Percentiles rank a stretch among this genome's conserved stretches.
phyloP scores from a whole-genome alignment of 2,329 filamentous ascomycete genomes.

The Monosporascus sp. region DNA sequence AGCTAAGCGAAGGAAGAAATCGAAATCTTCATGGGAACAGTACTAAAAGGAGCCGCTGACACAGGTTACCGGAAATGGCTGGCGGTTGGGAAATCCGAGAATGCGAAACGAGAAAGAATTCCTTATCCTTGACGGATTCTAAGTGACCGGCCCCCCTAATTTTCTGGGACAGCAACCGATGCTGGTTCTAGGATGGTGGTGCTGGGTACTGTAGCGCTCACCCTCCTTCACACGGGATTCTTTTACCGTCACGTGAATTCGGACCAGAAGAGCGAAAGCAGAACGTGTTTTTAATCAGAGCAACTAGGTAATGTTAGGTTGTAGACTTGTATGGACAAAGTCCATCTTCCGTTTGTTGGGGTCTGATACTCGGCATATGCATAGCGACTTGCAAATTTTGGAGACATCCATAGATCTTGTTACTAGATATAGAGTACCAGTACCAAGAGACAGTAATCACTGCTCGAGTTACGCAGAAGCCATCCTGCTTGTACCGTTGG shows the following conservation, averaged over 20 bases:
- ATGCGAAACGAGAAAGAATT: slow-evolving; percentile 1
- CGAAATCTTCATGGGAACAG: too few species aligned
- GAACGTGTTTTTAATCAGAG: neutral
- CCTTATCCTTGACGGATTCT: neutral
- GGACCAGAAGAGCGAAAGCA: neutral
- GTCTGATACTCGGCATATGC: too few species aligned
- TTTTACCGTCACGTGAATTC: neutral
- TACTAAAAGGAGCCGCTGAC: neutral
- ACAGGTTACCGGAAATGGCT: slow-evolving; percentile 1
- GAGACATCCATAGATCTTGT: too few species aligned
- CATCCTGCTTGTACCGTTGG: too few species aligned
- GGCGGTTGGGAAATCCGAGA: neutral
- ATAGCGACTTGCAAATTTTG: too few species aligned
- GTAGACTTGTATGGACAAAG: too few species aligned
- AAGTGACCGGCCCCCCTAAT: neutral
- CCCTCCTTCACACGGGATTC: neutral
- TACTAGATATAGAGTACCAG: too few species aligned
- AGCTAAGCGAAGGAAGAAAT: neutral
- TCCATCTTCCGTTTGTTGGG: too few species aligned
- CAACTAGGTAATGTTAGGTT: neutral
- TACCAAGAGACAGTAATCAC: too few species aligned
- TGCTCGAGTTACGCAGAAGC: too few species aligned
- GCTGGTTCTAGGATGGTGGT: neutral
- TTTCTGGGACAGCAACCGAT: neutral
- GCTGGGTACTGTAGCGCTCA: neutral